phyloP scores from a whole-genome alignment of 1,284 basidiomycete genomes.

The Irpex lacteus region DNA sequence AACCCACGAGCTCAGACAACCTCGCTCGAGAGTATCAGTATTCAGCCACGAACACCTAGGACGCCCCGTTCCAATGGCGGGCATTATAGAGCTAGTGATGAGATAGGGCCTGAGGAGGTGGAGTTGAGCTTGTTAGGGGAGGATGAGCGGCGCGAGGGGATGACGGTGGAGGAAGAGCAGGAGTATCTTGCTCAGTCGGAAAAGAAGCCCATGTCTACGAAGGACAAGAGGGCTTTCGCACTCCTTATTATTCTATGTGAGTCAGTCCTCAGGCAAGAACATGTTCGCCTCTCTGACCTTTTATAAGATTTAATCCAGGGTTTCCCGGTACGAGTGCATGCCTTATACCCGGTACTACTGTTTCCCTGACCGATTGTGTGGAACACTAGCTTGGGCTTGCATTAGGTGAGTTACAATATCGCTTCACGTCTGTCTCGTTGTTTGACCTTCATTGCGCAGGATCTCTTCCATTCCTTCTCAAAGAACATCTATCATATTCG shows the following conservation, averaged over 20 bases:
- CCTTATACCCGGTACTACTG: slow-evolving; percentile 16
- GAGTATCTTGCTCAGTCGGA: slow-evolving; percentile 22
- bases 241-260: slow-evolving; percentile 88
- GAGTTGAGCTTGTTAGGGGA: slow-evolving; percentile 64
- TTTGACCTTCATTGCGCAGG: slow-evolving; percentile 42
- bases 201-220: slow-evolving; percentile 56
- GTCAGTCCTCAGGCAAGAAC: slow-evolving; percentile 30
- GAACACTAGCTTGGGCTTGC: slow-evolving; percentile 64
- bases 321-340: slow-evolving; percentile 73
- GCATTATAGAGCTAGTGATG: slow-evolving; percentile 27
- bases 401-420: slow-evolving; percentile 45
- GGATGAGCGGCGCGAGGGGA: slow-evolving; percentile 47
- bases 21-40: slow-evolving; percentile 63
- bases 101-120: slow-evolving; percentile 49
- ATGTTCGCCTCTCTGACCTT: slow-evolving; percentile 3
- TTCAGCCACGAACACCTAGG: slow-evolving; percentile 61
- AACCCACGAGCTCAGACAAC: slow-evolving; percentile 30
- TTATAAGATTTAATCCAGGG: slow-evolving; percentile 88
- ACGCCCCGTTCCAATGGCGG: slow-evolving; percentile 35
- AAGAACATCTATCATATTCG: slow-evolving; percentile 93
- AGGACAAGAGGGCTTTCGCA: slow-evolving; percentile 85
- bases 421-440: not conserved
- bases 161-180: slow-evolving; percentile 29
- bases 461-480: slow-evolving; percentile 94
- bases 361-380: slow-evolving; percentile 6